Base-by-base conservation (phyloP, 352 stramenopile genomes). In the Globisporangium perplexum region DNA sequence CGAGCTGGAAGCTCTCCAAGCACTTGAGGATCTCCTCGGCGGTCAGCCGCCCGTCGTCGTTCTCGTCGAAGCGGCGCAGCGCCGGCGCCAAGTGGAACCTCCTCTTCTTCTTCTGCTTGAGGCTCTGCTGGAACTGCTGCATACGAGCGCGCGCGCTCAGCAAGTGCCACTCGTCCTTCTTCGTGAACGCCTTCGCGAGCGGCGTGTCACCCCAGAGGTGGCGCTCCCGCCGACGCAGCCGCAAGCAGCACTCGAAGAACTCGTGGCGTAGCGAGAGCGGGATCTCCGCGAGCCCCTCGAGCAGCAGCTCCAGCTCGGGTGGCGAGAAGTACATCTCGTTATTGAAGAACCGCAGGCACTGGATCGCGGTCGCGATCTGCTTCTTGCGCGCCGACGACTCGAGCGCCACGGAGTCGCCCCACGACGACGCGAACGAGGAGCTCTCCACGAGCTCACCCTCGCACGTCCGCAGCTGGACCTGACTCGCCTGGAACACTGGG, bases 281-380 rank as follows among this genome's bases (percentile, higher is more conserved):
- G 23, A 93, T 65, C 4, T 62, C 57, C 1, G 57, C 47, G 4
- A 96, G 63, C 4, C 85, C 86, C 6, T 68, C 67, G 23, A 99
- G 63, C 15, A 99, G 69, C 41, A 98, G 59, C 57, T 93, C 94
- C 0, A 99, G 63, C 62, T 99, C 95, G 7, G 78, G 60, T 11
- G 94, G 89, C 52, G 93, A 91, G 75, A 98, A 99, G 58, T 99
- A 98, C 60, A 99, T 97, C 58, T 98, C 91, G 69, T 96, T 98
- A 74, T 99, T 98, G 69, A 99, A 98, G 70, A 98, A 99, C 8
- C 96, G 88, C 58, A 97, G 95, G 63, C 95, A 98, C 53, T 95
- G 77, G 0, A 91, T 63, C 5, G 69, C 78, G 8, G 82, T 72
- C 6, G 72, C 58, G 26, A 90, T 62, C 26, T 65, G 63, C 14